Evolutionary conservation across 495 filamentous ascomycete genomes (phyloP).

Genomic region (Aspergillus saccharolyticus): DNA sequence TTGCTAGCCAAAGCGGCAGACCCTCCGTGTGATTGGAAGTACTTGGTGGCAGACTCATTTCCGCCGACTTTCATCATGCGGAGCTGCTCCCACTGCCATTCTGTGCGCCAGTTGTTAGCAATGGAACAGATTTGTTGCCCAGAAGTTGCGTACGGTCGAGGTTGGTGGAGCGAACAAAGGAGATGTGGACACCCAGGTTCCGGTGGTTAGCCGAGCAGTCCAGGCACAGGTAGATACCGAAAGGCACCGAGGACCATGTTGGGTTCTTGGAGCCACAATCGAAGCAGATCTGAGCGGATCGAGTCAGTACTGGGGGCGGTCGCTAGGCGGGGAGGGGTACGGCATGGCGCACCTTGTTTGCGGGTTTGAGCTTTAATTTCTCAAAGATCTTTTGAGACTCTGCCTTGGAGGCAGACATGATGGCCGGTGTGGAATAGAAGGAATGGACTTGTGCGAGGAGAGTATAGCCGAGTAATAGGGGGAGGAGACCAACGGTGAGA

Average conservation of each 20-base stretch:
- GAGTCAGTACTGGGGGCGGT: constrained; percentile 18
- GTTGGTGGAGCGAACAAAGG: constrained; percentile 96
- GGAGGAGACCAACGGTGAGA: background rate
- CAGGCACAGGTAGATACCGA: constrained; percentile 96
- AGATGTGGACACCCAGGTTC: constrained; percentile 90
- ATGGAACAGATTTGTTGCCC: background rate
- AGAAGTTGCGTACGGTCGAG: constrained; percentile 76
- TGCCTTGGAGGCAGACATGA: constrained; percentile 86
- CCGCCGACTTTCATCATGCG: constrained; percentile 98
- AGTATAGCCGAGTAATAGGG: constrained; percentile 1
- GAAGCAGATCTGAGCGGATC: constrained; percentile 72
- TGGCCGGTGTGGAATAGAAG: constrained; percentile 20
- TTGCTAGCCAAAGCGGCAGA: constrained; percentile 91
- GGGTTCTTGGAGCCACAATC: constrained; percentile 96
- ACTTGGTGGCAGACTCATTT: constrained; percentile 97
- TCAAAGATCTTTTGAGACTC: constrained; percentile 96
- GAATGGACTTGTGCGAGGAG: constrained; percentile 1
- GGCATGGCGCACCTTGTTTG: constrained; percentile 75
- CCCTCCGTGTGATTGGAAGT: constrained; percentile 92
- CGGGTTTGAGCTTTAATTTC: constrained; percentile 88
- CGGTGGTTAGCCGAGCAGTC: constrained; percentile 93
- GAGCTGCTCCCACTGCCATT: constrained; percentile 99
- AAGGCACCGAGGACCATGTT: constrained; percentile 95
- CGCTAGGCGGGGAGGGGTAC: constrained; percentile 21
- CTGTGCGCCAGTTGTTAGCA: constrained; percentile 43